phyloP scores from a whole-genome alignment of 2,329 filamentous ascomycete genomes.

The Emericellopsis atlantica region DNA sequence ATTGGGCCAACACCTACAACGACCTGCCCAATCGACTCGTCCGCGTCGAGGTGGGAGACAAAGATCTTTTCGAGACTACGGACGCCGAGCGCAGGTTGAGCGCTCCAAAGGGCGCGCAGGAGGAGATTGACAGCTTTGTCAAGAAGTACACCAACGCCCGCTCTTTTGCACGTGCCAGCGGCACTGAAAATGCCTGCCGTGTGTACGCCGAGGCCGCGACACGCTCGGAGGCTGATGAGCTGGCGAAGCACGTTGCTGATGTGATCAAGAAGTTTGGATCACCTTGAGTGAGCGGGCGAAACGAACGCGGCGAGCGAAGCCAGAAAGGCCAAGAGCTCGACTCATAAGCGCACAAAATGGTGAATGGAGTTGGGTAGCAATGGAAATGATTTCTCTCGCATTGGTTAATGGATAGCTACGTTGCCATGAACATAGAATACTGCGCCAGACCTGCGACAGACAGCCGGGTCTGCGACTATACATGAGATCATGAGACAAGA shows the following conservation, averaged over 20 bases:
- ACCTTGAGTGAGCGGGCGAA: too few species aligned
- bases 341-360: too few species aligned
- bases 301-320: too few species aligned
- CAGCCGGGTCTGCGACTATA: too few species aligned
- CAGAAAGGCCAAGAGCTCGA: too few species aligned
- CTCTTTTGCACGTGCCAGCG: constrained; percentile 82
- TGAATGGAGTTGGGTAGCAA: too few species aligned
- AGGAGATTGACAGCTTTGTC: constrained; percentile 75
- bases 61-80: constrained; percentile 80
- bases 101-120: constrained; percentile 66
- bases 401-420: too few species aligned
- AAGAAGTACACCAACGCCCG: constrained; percentile 84
- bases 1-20: constrained; percentile 87
- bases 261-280: too few species aligned
- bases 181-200: constrained; percentile 90
- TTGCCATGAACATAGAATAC: too few species aligned
- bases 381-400: too few species aligned
- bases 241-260: constrained; percentile 60
- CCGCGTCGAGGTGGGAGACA: constrained; percentile 78
- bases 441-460: too few species aligned
- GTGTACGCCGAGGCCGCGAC: constrained; percentile 94
- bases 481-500: too few species aligned
- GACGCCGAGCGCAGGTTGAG: constrained; percentile 85
- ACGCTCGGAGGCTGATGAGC: constrained; percentile 77
- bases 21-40: constrained; percentile 94